These are phyloP conservation scores for Penicillium silybi DNA, from an alignment of 495 filamentous ascomycete genomes.

Conservation along the genomic window DNA sequence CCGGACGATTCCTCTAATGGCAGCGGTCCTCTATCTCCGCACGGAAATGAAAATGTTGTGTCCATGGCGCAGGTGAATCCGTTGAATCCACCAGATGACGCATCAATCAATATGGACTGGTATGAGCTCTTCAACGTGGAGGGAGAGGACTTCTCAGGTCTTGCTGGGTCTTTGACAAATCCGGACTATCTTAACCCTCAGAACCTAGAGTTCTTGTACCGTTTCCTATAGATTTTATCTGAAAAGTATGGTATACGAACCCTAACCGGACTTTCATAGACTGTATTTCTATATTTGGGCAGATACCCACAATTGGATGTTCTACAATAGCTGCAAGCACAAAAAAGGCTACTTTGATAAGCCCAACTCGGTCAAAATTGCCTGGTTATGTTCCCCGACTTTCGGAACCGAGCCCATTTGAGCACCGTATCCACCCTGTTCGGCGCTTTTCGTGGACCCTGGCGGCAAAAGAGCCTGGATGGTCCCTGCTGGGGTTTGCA, in stretches of 20 bases:
- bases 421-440: slow-evolving; percentile 16
- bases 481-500: slow-evolving; percentile 37
- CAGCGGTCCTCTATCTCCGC: neutral
- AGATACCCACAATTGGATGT: neutral
- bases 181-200: slow-evolving; percentile 36
- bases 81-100: slow-evolving; percentile 8
- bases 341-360: neutral
- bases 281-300: neutral
- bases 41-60: neutral
- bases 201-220: slow-evolving; percentile 39
- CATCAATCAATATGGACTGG: slow-evolving; percentile 29
- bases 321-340: neutral
- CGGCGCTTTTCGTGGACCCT: slow-evolving; percentile 22
- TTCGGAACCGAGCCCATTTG: slow-evolving; percentile 32
- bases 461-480: slow-evolving; percentile 44
- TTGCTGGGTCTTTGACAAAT: slow-evolving; percentile 27
- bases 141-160: slow-evolving; percentile 33
- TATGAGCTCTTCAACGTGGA: slow-evolving; percentile 36
- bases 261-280: neutral
- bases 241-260: neutral
- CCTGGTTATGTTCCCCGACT: slow-evolving; percentile 41
- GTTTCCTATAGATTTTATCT: slow-evolving; percentile 25
- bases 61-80: neutral
- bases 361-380: slow-evolving; percentile 23
- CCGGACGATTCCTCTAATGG: neutral